Evolutionary conservation across 1,284 basidiomycete genomes (phyloP).

Genomic region (Naganishia liquefaciens): DNA sequence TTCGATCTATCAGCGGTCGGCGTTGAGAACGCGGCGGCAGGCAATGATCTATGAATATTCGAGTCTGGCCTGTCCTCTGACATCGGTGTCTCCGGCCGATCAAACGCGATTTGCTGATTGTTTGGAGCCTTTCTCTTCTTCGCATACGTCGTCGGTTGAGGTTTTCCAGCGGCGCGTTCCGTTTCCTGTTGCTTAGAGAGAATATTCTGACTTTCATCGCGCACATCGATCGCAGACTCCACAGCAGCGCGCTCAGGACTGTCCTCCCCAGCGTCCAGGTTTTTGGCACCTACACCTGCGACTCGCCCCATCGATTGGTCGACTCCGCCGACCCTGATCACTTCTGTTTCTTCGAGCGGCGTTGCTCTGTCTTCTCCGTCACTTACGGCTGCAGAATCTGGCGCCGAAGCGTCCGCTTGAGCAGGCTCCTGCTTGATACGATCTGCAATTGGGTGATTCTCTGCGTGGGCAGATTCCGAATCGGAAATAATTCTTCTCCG

Average conservation of each 20-base stretch:
- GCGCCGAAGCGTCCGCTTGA: background rate
- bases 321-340: background rate
- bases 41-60: background rate
- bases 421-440: conserved; percentile 10
- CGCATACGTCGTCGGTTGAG: background rate
- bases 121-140: conserved; percentile 13
- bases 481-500: conserved; percentile 24
- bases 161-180: background rate
- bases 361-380: background rate
- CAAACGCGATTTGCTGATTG: too few species aligned
- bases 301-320: background rate
- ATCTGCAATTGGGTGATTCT: background rate
- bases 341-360: background rate
- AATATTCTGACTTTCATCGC: background rate
- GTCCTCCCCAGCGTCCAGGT: conserved; percentile 11
- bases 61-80: background rate
- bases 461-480: background rate
- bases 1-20: background rate
- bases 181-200: background rate
- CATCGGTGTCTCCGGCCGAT: background rate
- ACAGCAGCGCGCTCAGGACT: conserved; percentile 26
- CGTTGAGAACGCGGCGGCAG: background rate
- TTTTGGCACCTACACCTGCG: background rate
- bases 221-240: conserved; percentile 16
- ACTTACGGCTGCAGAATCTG: background rate